Conservation (phyloP, 2,329 filamentous ascomycete species). For the Elsinoe necatrix region DNA sequence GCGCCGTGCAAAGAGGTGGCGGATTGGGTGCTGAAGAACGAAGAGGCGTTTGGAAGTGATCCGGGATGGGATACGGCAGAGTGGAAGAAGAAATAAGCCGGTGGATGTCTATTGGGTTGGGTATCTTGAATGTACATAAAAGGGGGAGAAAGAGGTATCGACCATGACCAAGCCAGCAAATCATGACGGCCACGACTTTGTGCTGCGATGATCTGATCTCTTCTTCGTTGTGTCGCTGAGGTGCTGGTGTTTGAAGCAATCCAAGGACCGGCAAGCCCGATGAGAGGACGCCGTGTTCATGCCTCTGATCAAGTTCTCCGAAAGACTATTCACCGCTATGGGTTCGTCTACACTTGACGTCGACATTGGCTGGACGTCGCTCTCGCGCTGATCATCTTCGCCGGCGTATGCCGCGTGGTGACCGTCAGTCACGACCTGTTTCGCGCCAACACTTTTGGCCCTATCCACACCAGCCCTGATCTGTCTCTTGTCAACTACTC, state of each 20-base stretch:
- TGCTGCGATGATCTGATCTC: background rate
- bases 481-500: background rate
- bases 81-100: slow-evolving; percentile 24
- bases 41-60: slow-evolving; percentile 22
- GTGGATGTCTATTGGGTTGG: background rate
- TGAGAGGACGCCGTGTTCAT: no score
- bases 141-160: background rate
- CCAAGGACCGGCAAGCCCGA: background rate
- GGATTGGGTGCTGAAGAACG: slow-evolving; percentile 23
- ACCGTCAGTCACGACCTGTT: background rate
- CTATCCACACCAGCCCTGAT: background rate
- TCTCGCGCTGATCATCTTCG: no score
- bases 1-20: slow-evolving; percentile 26
- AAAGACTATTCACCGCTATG: no score
- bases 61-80: slow-evolving; percentile 26
- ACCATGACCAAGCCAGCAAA: background rate
- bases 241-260: background rate
- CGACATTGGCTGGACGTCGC: no score
- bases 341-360: no score
- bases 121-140: background rate
- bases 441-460: background rate
- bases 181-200: background rate
- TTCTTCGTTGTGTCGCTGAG: background rate
- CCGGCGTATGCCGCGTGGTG: no score
- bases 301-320: no score